Base-by-base conservation (phyloP, 2,329 filamentous ascomycete genomes). In the Colletotrichum coccodes region DNA sequence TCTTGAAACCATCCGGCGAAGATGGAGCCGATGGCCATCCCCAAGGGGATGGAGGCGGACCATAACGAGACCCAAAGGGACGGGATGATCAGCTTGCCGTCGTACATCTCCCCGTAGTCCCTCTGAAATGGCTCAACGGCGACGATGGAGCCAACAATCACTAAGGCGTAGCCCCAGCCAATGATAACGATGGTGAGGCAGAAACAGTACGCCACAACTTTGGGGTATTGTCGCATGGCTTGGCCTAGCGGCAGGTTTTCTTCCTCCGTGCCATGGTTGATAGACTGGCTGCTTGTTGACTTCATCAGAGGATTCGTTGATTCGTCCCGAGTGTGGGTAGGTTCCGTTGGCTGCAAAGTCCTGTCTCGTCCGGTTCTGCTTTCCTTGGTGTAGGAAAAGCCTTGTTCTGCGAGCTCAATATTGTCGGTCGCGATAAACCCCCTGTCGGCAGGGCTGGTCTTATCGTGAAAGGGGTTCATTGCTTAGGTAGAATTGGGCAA, bases 131-230 rank as follows among this genome's bases (percentile, higher is more conserved):
- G 64, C 7, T 78, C 76, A 0, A 75, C 76, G 2, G 72, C 73
- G 6, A 70, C 73, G n/a, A 78, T 71, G 6, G 73, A 62, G 5
- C 76, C 76, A 0, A 78, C 72, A 1, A 78, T 65, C 1, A 76
- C 71, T 1, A 74, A 54, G 18, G 75, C 74, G 49, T 78, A 77
- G 1, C 76, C 76, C 76, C 75, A 78, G n/a, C 76, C 76, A 18
- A 77, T 62, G 3, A 78, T 68, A 6, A 75, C 72, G 3, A 77
- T 65, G 2, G 74, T 72, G 52, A 78, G 72, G 14, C 67, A 72
- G 2, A 78, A 56, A 11, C 74, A 76, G 34, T 75, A 78, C 0
- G 50, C 71, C 4, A 72, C 71, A 1, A 78, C 56, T 16, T 75
- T 77, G 18, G 76, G 76, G 28, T 77, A 77, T 0, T 44, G 60